Evolutionary conservation across 352 stramenopile species (phyloP).

Genomic region (Globisporangium paroecandrum): DNA sequence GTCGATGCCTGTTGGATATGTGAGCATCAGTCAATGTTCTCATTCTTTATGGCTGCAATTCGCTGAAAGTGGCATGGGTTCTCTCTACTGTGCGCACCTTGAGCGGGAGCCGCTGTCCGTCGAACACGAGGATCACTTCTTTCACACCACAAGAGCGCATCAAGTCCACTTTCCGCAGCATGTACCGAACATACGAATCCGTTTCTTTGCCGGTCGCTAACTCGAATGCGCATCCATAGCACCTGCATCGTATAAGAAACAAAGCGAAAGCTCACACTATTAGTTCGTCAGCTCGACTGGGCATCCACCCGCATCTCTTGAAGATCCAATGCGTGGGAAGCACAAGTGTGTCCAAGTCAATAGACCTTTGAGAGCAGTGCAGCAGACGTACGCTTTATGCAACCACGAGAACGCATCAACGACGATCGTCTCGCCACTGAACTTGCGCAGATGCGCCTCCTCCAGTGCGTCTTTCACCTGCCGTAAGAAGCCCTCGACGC

Average conservation of each 20-base stretch:
- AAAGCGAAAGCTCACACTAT: neutral
- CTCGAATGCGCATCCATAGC: conserved; percentile 77
- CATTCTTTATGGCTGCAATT: neutral
- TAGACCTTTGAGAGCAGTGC: neutral
- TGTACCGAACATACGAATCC: conserved; percentile 65
- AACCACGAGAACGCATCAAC: conserved; percentile 79
- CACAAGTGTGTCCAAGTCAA: neutral
- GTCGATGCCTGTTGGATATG: conserved; percentile 40
- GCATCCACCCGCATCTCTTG: neutral
- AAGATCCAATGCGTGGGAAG: neutral
- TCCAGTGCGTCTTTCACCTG: conserved; percentile 55
- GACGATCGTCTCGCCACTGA: conserved; percentile 51
- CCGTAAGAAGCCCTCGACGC: conserved; percentile 63
- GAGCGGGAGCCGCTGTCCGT: conserved; percentile 65
- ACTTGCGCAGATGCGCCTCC: conserved; percentile 48
- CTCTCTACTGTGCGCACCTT: conserved; percentile 33
- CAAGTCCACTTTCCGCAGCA: conserved; percentile 73
- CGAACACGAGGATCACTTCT: conserved; percentile 69
- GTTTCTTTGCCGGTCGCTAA: conserved; percentile 60
- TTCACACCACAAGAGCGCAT: conserved; percentile 47
- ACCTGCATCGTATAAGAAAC: conserved; percentile 27
- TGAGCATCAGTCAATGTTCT: too few relatives aligned
- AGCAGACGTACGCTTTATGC: conserved; percentile 64
- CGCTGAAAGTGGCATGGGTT: neutral
- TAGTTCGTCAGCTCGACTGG: neutral